Evolutionary conservation across 768 basidiomycete species (phyloP), one percentile per base, ranked within the genome.

Genomic region (Psilocybe subaeruginosa): DNA sequence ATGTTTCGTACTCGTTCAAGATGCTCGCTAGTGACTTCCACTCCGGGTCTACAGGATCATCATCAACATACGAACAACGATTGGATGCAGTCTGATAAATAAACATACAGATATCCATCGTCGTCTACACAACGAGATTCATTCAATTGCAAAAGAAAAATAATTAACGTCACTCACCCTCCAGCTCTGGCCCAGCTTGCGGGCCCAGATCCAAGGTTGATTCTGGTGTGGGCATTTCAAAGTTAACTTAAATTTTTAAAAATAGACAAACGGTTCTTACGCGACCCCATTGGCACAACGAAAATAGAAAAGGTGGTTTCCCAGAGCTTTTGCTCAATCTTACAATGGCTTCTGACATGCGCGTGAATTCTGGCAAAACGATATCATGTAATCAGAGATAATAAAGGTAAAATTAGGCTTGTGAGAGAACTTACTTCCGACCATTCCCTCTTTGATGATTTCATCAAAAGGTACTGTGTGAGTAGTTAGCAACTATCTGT

Each of bases 221-320:
- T 82, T 76, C 84, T 57, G 30, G 4, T n/a, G 27, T 19, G 43
- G 50, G 43, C 9, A 23, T 17, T 16, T 54, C 58, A 48, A 31
- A 54, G 56, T 27, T 23, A 49, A 29, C 17, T 9, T 46, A 51
- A 30, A 5, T 54, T 63, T 35, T 9, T 37, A 23, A 37, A 30
- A 27, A 12, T 37, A 62, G 31, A 68, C 35, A 30, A 35, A 51
- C 4, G 14, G 27, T 27, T 23, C 79, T 67, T 69, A 89, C 88
- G 67, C 81, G 74, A 49, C 88, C 88, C 88, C 88, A 90, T 66
- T 89, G 80, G 69, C 88, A 90, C 16, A 90, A 68, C 16, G 87
- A 88, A 62, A 85, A 78, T 41, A 87, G 70, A 29, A 90, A 68
- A 2, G 88, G 85, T 0, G 83, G 77, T 54, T 80, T 85, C 0